These are phyloP conservation scores for Schizopora paradoxa DNA, from an alignment of 1,284 basidiomycete genomes.

Conservation along the genomic window DNA sequence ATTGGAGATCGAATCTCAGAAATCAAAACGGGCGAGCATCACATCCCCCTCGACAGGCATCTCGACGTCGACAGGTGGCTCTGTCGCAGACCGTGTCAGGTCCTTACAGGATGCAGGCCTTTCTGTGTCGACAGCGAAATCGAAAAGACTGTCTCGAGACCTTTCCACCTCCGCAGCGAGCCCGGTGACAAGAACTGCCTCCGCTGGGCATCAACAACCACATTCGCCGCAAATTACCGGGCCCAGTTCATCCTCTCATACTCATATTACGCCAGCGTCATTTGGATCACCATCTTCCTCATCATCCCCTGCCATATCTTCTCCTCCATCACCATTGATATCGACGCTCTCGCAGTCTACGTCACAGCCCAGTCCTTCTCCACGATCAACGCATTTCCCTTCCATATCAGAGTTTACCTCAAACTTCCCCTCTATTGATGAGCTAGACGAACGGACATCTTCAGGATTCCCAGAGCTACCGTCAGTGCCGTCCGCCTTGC, in stretches of 20 bases:
- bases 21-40: slow-evolving; percentile 39
- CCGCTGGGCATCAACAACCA: slow-evolving; percentile 13
- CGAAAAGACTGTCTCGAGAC: slow-evolving; percentile 52
- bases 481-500: slow-evolving; percentile 37
- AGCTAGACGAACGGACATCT: slow-evolving; percentile 47
- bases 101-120: slow-evolving; percentile 66
- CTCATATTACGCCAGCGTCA: slow-evolving; percentile 16
- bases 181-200: slow-evolving; percentile 20
- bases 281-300: slow-evolving; percentile 28
- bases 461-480: slow-evolving; percentile 37
- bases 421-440: slow-evolving; percentile 69
- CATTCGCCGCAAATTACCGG: slow-evolving; percentile 15
- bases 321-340: slow-evolving; percentile 68
- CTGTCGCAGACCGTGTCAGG: slow-evolving; percentile 67
- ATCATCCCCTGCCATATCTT: slow-evolving; percentile 41
- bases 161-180: slow-evolving; percentile 34
- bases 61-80: slow-evolving; percentile 35
- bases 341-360: slow-evolving; percentile 38
- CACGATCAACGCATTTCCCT: slow-evolving; percentile 31
- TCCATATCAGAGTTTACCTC: slow-evolving; percentile 52
- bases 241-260: slow-evolving; percentile 19
- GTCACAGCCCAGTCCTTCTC: too few relatives aligned
- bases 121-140: slow-evolving; percentile 37
- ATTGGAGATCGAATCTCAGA: slow-evolving; percentile 50
- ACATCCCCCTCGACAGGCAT: slow-evolving; percentile 3